These are phyloP conservation scores for Chalaropsis ovoidea DNA, from an alignment of 2,329 filamentous ascomycete species.

Conservation along the genomic window DNA sequence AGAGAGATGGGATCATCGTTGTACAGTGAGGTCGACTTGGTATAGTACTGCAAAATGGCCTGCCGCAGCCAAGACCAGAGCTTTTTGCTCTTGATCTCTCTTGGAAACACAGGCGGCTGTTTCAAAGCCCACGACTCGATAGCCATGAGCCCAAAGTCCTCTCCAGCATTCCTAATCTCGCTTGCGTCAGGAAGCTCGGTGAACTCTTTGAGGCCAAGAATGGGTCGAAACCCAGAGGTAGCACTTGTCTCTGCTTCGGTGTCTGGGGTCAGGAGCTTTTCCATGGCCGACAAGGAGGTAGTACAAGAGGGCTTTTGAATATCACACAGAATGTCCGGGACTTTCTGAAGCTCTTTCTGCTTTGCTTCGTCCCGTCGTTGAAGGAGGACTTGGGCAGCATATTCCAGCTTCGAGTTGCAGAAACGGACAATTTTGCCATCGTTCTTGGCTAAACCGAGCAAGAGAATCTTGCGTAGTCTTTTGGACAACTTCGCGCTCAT, in stretches of 20 bases:
- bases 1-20: slow-evolving; percentile 35
- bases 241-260: not conserved
- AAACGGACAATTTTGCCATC: not conserved
- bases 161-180: too few relatives aligned
- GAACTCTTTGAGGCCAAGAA: not conserved
- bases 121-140: not conserved
- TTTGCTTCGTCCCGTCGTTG: not conserved
- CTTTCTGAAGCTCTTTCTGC: not conserved
- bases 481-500: slow-evolving; percentile 40
- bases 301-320: not conserved
- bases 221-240: not conserved
- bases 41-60: slow-evolving; percentile 34
- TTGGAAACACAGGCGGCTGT: too few relatives aligned
- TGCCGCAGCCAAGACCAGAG: slow-evolving; percentile 31
- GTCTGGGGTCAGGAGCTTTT: not conserved
- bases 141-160: not conserved
- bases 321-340: not conserved
- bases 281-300: not conserved
- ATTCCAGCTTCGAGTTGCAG: not conserved
- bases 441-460: not conserved
- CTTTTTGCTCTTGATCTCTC: not conserved
- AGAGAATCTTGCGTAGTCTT: slow-evolving; percentile 36
- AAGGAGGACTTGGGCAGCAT: not conserved
- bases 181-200: too few relatives aligned
- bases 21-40: slow-evolving; percentile 32